These are phyloP conservation scores for Chalaropsis ovoidea DNA, from an alignment of 2,329 filamentous ascomycete genomes.

Conservation along the genomic window DNA sequence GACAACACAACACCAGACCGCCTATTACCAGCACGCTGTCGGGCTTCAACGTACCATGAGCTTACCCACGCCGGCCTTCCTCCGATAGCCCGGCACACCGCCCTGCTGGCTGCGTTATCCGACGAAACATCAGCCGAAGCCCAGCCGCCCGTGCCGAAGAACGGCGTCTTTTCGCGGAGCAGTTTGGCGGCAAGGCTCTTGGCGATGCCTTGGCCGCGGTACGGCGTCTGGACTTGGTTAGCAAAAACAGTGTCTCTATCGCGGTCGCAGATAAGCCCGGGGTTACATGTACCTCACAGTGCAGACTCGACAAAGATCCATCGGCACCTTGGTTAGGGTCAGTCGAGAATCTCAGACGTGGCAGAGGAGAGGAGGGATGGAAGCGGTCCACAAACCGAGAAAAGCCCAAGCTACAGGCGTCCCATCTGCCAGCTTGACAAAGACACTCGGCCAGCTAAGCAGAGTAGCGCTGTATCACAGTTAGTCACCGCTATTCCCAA, in stretches of 20 bases:
- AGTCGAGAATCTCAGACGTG: background rate
- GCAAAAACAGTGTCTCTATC: background rate
- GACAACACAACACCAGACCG: background rate
- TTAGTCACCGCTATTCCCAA: background rate
- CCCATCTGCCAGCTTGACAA: slow-evolving; percentile 39
- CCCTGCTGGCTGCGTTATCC: slow-evolving; percentile 50
- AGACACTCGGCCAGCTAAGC: slow-evolving; percentile 38
- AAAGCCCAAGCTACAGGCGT: slow-evolving; percentile 56
- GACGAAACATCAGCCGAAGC: slow-evolving; percentile 54
- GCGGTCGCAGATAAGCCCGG: slow-evolving; percentile 50
- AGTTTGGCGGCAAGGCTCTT: slow-evolving; percentile 51
- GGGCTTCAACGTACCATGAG: slow-evolving; percentile 42
- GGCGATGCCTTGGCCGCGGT: slow-evolving; percentile 52
- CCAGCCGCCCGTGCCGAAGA: slow-evolving; percentile 42
- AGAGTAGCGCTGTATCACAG: slow-evolving; percentile 34
- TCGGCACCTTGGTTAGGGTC: slow-evolving; percentile 40
- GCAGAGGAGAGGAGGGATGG: background rate
- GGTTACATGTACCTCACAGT: slow-evolving; percentile 26
- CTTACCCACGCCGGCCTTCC: slow-evolving; percentile 46
- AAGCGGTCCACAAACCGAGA: slow-evolving; percentile 33
- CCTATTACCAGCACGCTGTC: too few species aligned
- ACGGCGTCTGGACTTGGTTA: slow-evolving; percentile 35
- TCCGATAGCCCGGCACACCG: slow-evolving; percentile 52
- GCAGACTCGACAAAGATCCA: slow-evolving; percentile 35
- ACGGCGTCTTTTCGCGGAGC: slow-evolving; percentile 41